A percentile compares a stretch with the other conserved stretches of the same genome.
Evolutionary conservation across 306 rosid species (phyloP).

Genomic region (Bauhinia variegata): DNA sequence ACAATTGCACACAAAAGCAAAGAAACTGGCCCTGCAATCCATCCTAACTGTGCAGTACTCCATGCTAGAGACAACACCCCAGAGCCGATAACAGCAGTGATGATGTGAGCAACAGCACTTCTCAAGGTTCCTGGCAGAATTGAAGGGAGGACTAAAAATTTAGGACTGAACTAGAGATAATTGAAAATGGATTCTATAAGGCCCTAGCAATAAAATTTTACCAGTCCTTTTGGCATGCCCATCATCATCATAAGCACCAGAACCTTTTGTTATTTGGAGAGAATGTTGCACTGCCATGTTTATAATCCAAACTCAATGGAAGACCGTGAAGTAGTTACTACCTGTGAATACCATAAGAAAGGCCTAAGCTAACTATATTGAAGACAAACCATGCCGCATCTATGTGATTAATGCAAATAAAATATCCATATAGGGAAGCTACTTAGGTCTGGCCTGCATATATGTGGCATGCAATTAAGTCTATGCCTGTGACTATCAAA

Average conservation of each 20-base stretch:
- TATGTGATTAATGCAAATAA: slow-evolving; percentile 12
- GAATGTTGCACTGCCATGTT: slow-evolving; percentile 58
- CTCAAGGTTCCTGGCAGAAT: slow-evolving; percentile 50
- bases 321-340: slow-evolving; percentile 26
- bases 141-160: slow-evolving; percentile 21
- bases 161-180: slow-evolving; percentile 22
- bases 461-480: background rate
- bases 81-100: slow-evolving; percentile 74
- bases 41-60: slow-evolving; percentile 71
- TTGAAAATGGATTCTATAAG: slow-evolving; percentile 5
- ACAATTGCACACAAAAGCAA: slow-evolving; percentile 57
- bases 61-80: slow-evolving; percentile 80
- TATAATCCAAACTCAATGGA: slow-evolving; percentile 34
- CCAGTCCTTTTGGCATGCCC: slow-evolving; percentile 65
- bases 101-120: slow-evolving; percentile 70
- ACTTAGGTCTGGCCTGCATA: background rate
- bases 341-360: slow-evolving; percentile 25
- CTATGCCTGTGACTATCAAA: background rate
- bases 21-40: slow-evolving; percentile 65
- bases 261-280: slow-evolving; percentile 45
- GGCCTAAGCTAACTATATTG: slow-evolving; percentile 18
- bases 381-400: slow-evolving; percentile 26
- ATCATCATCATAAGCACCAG: slow-evolving; percentile 58
- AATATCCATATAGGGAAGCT: background rate
- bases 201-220: slow-evolving; percentile 36